A percentile compares a stretch with the other conserved stretches of the same genome.
phyloP scores from a whole-genome alignment of 2,329 filamentous ascomycete genomes.

The Alternaria brassicae region DNA sequence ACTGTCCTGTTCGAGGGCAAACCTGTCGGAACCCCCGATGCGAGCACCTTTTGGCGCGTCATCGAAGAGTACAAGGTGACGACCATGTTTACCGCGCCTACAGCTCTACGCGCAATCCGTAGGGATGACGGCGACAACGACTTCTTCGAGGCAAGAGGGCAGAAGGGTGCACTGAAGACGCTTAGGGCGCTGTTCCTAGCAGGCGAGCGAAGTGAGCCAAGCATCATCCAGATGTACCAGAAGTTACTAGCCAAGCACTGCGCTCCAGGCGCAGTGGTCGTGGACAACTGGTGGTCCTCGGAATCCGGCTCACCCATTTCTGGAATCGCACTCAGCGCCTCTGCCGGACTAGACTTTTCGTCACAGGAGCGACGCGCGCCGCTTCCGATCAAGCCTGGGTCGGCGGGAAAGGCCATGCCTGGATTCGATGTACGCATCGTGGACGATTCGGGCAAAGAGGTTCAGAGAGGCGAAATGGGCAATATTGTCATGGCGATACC shows the following conservation, averaged over 20 bases:
- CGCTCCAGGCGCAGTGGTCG: slow-evolving; percentile 66
- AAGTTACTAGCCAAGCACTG: slow-evolving; percentile 72
- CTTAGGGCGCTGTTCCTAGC: slow-evolving; percentile 82
- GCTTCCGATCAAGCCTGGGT: slow-evolving; percentile 76
- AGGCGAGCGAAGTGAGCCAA: slow-evolving; percentile 87
- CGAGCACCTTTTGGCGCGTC: slow-evolving; percentile 87
- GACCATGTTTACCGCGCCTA: slow-evolving; percentile 81
- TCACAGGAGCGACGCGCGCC: slow-evolving; percentile 55
- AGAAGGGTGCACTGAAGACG: slow-evolving; percentile 72
- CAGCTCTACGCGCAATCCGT: slow-evolving; percentile 83
- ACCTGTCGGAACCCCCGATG: slow-evolving; percentile 85
- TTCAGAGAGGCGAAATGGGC: slow-evolving; percentile 78
- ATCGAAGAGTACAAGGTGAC: slow-evolving; percentile 86
- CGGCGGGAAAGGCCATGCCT: slow-evolving; percentile 88
- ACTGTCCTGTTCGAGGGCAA: slow-evolving; percentile 95
- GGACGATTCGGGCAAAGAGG: slow-evolving; percentile 77
- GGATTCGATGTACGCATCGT: slow-evolving; percentile 89
- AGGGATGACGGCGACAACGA: slow-evolving; percentile 81
- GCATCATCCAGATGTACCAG: slow-evolving; percentile 83
- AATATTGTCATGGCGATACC: slow-evolving; percentile 89
- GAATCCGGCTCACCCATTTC: slow-evolving; percentile 74
- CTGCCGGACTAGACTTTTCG: slow-evolving; percentile 63
- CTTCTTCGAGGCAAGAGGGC: slow-evolving; percentile 68
- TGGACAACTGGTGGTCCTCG: slow-evolving; percentile 79
- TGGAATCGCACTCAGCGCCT: slow-evolving; percentile 68